Evolutionary conservation across 2,329 filamentous ascomycete species (phyloP).

Genomic region (Neurospora crassa): DNA sequence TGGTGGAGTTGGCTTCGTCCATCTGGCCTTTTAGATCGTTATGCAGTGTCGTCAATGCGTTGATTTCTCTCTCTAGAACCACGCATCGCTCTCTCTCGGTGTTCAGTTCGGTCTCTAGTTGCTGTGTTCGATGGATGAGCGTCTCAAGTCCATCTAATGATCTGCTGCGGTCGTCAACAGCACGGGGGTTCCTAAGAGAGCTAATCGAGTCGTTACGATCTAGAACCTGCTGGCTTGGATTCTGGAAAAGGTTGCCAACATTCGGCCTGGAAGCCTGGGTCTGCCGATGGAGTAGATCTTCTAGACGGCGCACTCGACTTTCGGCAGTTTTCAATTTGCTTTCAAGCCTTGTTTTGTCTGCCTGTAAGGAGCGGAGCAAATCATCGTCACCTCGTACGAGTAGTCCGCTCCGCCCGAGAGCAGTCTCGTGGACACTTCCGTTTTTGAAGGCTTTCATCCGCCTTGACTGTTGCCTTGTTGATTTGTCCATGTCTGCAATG

Average conservation of each 20-base stretch:
- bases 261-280: constrained; percentile 46
- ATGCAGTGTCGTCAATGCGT: constrained; percentile 45
- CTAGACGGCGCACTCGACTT: constrained; percentile 80
- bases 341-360: constrained; percentile 69
- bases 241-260: constrained; percentile 46
- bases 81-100: constrained; percentile 60
- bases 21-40: constrained; percentile 58
- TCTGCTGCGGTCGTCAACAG: constrained; percentile 33
- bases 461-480: constrained; percentile 78
- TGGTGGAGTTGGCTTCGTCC: constrained; percentile 82
- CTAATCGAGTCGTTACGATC: constrained; percentile 40
- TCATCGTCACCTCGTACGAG: constrained; percentile 84
- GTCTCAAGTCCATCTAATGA: constrained; percentile 39
- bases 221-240: constrained; percentile 34
- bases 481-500: constrained; percentile 68
- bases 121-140: constrained; percentile 37
- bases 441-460: constrained; percentile 92
- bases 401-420: constrained; percentile 75
- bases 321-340: constrained; percentile 72
- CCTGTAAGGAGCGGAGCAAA: constrained; percentile 63
- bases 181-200: constrained; percentile 35
- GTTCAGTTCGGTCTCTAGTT: constrained; percentile 70
- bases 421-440: constrained; percentile 87
- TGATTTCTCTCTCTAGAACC: constrained; percentile 60
- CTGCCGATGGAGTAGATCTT: constrained; percentile 86